phyloP scores from a whole-genome alignment of 140 eudicot genomes.

The Ambrosia hybrid region DNA sequence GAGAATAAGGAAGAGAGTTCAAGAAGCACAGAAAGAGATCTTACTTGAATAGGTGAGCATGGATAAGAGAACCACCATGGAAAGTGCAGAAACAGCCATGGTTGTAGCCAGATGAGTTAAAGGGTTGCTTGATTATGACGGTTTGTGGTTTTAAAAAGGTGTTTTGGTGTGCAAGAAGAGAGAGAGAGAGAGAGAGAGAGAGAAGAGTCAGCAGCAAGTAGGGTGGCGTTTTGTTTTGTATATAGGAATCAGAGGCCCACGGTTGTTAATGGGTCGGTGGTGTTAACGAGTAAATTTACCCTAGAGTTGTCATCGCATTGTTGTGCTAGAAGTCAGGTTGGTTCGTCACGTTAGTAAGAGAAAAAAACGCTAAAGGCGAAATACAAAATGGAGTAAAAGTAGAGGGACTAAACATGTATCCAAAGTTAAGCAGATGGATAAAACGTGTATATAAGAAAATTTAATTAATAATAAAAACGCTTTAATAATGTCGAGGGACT shows the following conservation, averaged over 20 bases:
- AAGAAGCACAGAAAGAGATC: constrained; percentile 14
- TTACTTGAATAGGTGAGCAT: constrained; percentile 66
- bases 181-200: constrained; percentile 29
- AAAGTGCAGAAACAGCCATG: constrained; percentile 55
- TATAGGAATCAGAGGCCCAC: constrained; percentile 23
- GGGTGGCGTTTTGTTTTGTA: constrained; percentile 14
- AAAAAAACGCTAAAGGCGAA: no score
- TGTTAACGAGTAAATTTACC: no score
- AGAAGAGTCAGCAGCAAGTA: constrained; percentile 17
- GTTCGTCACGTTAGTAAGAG: no score
- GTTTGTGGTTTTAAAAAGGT: constrained; percentile 31
- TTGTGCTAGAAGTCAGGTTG: no score
- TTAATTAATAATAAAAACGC: no score
- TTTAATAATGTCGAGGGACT: no score
- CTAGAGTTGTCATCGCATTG: no score
- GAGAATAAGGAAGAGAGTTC: constrained; percentile 4
- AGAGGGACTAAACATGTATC: no score
- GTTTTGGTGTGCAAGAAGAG: constrained; percentile 14
- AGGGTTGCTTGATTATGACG: constrained; percentile 32
- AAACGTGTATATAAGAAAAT: no score
- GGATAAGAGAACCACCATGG: constrained; percentile 49
- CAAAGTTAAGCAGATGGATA: no score
- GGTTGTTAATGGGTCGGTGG: constrained; percentile 26
- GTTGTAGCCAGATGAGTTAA: constrained; percentile 43
- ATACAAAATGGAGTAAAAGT: no score